Evolutionary conservation across 2,329 filamentous ascomycete species (phyloP), one percentile per base, ranked within the genome.

Genomic region (Aspergillus glaucus): DNA sequence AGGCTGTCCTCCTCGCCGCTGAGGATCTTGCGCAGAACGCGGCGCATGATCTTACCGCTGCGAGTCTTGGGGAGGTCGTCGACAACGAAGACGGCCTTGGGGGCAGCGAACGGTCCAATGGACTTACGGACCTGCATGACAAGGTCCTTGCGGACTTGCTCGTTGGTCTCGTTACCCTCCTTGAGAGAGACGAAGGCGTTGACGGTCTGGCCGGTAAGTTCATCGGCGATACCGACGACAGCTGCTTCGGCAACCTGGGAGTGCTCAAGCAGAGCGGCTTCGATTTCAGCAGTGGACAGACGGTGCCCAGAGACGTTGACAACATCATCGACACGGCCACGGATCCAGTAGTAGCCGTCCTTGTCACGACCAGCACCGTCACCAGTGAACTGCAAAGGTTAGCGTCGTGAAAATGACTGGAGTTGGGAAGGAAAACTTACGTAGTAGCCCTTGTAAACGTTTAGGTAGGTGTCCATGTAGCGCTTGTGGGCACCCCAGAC

Each of bases 281-380:
- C 93, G 57, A 98, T 98, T 72, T 98, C 93, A 32, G 93, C 92
- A 8, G 93, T 98, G 14, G 92, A 97, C 54, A 98, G 79, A 69
- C 93, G 86, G 73, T 98, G 93, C 24, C 93, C 93, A 60, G 87
- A 93, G 54, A 98, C 93, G 72, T 98, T 98, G 70, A 98, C 92
- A 40, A 98, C 93, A 63, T 98, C 93, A 66, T 98, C 93, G 46
- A 98, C 93, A 71, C 93, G 90, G 57, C 93, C 93, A 54, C 93
- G 88, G 69, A 98, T 98, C 93, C 93, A 98, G 82, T 97, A 98
- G 79, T 96, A 98, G 49, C 93, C 93, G 63, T 98, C 93, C 72
- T 95, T 87, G 69, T 98, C 93, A 66, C 93, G 88, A 51, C 88
- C 93, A 48, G 93, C 93, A 66, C 93, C 93, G 66, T 98, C 93